Evolutionary conservation across 768 basidiomycete species (phyloP), one percentile per base, ranked within the genome.

Genomic region (Pisolithus sp.): DNA sequence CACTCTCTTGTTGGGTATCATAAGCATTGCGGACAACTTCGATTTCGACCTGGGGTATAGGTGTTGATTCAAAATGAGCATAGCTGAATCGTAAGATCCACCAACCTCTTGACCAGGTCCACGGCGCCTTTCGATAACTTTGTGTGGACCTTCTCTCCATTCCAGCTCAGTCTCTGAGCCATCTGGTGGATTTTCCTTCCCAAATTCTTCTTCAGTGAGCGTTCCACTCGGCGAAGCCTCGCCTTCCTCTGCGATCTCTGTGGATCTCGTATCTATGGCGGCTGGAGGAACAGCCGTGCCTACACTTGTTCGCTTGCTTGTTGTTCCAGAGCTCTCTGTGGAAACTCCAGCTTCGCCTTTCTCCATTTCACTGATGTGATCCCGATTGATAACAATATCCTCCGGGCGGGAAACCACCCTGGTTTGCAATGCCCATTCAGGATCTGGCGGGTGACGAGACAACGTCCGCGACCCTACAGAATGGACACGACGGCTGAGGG

Each of bases 401-500:
- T 86, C 85, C 5, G 79, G 84, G 1, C 85, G 79, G 12, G 75
- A 72, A 46, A 94, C 82, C 37, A 82, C 76, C 34, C 82, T 75
- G 17, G 87, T 85, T 57, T 88, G 84, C 45, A 80, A 83, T 8
- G 90, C 77, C 91, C 93, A 96, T 42, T 93, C 91, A 0, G 93
- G 26, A 26, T 1, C 71, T 26, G 74, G 68, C 28, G 83, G 79
- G 57, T 87, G 81, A 48, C 93, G 76, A 8, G 92, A 94, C 86
- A 89, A 92, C 7, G 95, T 97, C 57, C 92, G 80, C 13, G 89
- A 87, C n/a, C 63, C 65, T 10, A 66, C 67, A 1, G 80, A 85
- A 65, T 94, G 93, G n/a, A 97, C 93, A 23, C 93, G 82, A 28
- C 89, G 77, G 17, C 93, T 86, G 26, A 98, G 81, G 20, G 93